Percentiles rank a stretch among this genome's conserved stretches.
Evolutionary conservation across 164 flowering plant species (phyloP).

Genomic region (Annona squamosa): DNA sequence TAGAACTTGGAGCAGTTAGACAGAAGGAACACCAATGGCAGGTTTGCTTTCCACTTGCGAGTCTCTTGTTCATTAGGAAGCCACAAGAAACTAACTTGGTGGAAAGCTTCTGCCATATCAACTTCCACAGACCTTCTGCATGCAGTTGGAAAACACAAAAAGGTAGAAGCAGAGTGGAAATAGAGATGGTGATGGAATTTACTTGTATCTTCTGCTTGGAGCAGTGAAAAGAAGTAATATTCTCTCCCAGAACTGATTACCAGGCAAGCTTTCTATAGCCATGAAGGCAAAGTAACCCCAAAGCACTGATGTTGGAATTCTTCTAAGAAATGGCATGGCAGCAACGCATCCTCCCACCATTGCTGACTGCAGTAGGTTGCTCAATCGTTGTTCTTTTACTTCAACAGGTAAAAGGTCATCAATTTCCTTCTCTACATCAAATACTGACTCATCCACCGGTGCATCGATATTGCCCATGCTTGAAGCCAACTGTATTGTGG

Average conservation of each 20-base stretch:
- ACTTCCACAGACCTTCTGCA: background rate
- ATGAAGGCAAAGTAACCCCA: slow-evolving; percentile 99
- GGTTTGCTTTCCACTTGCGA: background rate
- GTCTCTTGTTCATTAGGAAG: background rate
- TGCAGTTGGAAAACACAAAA: background rate
- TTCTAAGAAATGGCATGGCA: slow-evolving; percentile 91
- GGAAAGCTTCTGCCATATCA: background rate
- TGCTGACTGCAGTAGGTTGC: slow-evolving; percentile 80
- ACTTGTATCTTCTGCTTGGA: slow-evolving; percentile 98
- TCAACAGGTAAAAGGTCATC: slow-evolving; percentile 94
- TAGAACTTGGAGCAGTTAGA: background rate
- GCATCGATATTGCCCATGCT: slow-evolving; percentile 80
- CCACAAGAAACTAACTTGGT: background rate
- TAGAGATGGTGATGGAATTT: slow-evolving; percentile 8
- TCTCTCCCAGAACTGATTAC: slow-evolving; percentile 99
- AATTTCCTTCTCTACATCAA: slow-evolving; percentile 96
- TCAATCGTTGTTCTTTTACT: slow-evolving; percentile 93
- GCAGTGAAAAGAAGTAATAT: slow-evolving; percentile 87
- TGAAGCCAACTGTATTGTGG: slow-evolving; percentile 84
- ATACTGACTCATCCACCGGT: slow-evolving; percentile 86
- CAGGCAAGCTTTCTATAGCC: slow-evolving; percentile 99
- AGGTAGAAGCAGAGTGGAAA: background rate
- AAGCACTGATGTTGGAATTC: slow-evolving; percentile 94
- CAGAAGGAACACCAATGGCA: background rate
- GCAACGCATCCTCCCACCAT: slow-evolving; percentile 99